phyloP scores from a whole-genome alignment of 371 early-diverging fungal species.

The Apophysomyces ossiformis region DNA sequence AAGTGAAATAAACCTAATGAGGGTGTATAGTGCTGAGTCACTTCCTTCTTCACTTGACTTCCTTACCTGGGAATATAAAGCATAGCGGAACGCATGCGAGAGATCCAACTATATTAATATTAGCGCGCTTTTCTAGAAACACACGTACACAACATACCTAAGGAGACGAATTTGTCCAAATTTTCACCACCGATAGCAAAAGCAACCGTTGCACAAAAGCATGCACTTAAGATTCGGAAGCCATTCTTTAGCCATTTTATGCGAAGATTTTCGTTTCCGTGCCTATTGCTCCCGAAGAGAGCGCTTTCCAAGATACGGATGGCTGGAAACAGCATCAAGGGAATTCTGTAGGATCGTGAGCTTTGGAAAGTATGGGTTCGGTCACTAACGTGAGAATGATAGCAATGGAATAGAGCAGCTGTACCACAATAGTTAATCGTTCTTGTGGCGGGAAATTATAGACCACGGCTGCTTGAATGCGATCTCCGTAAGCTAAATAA shows the following conservation, averaged over 20 bases:
- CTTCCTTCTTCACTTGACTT: too few species aligned
- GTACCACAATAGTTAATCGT: conserved; percentile 55
- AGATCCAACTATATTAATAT: conserved; percentile 35
- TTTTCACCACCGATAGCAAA: conserved; percentile 66
- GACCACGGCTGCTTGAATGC: conserved; percentile 70
- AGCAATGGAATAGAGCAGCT: conserved; percentile 76
- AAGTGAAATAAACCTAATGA: conserved; percentile 59
- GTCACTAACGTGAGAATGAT: conserved; percentile 67
- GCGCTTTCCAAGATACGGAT: conserved; percentile 71
- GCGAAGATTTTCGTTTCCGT: conserved; percentile 34
- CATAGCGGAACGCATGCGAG: conserved; percentile 58
- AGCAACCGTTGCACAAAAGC: conserved; percentile 57
- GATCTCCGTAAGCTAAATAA: conserved; percentile 74
- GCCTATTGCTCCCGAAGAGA: conserved; percentile 37
- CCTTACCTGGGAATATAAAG: conserved; percentile 69
- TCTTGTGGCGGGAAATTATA: conserved; percentile 65
- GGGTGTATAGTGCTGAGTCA: neutral
- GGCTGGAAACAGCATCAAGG: conserved; percentile 78
- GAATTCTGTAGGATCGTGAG: conserved; percentile 26
- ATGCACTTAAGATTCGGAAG: conserved; percentile 52
- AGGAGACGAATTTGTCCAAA: conserved; percentile 74
- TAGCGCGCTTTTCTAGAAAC: neutral
- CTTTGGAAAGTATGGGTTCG: neutral
- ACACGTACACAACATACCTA: conserved; percentile 10
- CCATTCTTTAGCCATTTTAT: conserved; percentile 77